These are phyloP conservation scores for Asterionellopsis glacialis DNA, from an alignment of 108 stramenopile species.

Conservation along the genomic window DNA sequence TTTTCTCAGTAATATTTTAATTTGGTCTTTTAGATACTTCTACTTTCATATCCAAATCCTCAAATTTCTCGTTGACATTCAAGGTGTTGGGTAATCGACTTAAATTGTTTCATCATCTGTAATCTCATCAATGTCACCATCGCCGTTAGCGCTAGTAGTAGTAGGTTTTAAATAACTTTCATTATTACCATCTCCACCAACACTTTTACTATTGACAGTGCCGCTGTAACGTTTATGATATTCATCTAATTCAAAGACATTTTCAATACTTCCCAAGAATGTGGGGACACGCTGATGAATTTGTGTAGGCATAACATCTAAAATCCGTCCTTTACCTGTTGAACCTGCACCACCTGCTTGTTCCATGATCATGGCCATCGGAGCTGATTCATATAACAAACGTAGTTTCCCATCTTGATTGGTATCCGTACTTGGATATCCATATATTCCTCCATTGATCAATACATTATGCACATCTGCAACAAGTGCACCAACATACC, in stretches of 20 bases:
- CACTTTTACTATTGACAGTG: too few relatives aligned
- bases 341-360: constrained; percentile 95
- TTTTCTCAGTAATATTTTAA: too few relatives aligned
- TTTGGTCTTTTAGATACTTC: too few relatives aligned
- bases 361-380: constrained; percentile 99
- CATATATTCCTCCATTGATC: constrained; percentile 97
- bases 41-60: too few relatives aligned
- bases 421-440: constrained; percentile 89
- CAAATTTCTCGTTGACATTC: too few relatives aligned
- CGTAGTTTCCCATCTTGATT: constrained; percentile 87
- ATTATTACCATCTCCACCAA: too few relatives aligned
- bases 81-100: too few relatives aligned
- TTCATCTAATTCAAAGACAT: constrained; percentile 88
- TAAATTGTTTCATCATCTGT: too few relatives aligned
- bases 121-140: too few relatives aligned
- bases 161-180: too few relatives aligned
- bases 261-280: constrained; percentile 79
- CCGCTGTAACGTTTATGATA: constrained; percentile 75
- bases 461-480: constrained; percentile 99
- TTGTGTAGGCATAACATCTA: constrained; percentile 73
- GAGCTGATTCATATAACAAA: constrained; percentile 88
- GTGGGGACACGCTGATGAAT: constrained; percentile 92
- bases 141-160: too few relatives aligned
- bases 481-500: constrained; percentile 98
- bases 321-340: constrained; percentile 83